Percentiles rank a stretch among this genome's conserved stretches.
Conservation (phyloP, 2,329 filamentous ascomycete genomes). For the Escovopsis weberi region DNA sequence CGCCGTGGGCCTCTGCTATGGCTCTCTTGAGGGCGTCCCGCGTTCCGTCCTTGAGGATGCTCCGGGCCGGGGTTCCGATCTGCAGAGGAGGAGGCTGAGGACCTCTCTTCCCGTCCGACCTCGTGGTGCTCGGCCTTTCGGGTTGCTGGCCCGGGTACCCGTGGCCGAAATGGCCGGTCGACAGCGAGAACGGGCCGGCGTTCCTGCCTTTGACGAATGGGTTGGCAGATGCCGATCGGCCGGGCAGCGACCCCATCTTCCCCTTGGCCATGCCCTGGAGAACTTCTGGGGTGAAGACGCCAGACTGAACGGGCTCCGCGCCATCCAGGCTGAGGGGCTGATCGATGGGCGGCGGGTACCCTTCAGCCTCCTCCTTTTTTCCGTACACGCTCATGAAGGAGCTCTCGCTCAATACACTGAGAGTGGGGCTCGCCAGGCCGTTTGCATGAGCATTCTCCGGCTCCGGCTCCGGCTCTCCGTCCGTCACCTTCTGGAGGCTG, state of each 20-base stretch:
- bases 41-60: conserved; percentile 30
- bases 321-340: conserved; percentile 18
- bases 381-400: conserved; percentile 54
- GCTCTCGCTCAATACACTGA: conserved; percentile 53
- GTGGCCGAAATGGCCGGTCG: conserved; percentile 21
- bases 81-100: conserved; percentile 7
- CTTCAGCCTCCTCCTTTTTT: conserved; percentile 19
- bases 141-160: conserved; percentile 31
- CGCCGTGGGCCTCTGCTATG: conserved; percentile 29
- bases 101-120: conserved; percentile 10
- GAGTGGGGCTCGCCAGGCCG: conserved; percentile 39
- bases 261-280: not conserved
- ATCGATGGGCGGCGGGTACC: conserved; percentile 13
- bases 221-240: conserved; percentile 14
- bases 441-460: conserved; percentile 18
- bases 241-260: conserved; percentile 10
- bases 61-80: conserved; percentile 9
- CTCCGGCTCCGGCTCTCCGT: conserved; percentile 24
- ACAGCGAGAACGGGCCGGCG: conserved; percentile 25
- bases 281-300: conserved; percentile 2
- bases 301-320: conserved; percentile 3
- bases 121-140: conserved; percentile 16
- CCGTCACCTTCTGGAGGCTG: conserved; percentile 31
- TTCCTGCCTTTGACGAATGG: not conserved
- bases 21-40: conserved; percentile 33